phyloP scores from a whole-genome alignment of 371 early-diverging fungal species.

The Mucor velutinosus region DNA sequence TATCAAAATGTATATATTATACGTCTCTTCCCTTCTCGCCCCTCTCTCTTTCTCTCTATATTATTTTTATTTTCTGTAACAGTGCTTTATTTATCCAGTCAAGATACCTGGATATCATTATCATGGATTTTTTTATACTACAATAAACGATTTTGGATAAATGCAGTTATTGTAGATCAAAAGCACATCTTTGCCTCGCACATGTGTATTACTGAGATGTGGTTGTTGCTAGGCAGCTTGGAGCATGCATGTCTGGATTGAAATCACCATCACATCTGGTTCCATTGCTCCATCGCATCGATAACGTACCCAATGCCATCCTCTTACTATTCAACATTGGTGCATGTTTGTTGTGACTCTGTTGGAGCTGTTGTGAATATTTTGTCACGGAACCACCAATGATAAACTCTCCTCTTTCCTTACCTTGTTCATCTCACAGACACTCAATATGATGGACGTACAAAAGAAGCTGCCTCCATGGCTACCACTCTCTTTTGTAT shows the following conservation, averaged over 20 bases:
- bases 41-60: not conserved
- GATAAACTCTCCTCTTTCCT: not conserved
- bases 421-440: not conserved
- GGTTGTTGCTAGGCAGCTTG: not conserved
- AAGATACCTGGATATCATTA: conserved; percentile 15
- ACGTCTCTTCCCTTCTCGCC: not conserved
- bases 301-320: no score
- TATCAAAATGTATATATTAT: conserved; percentile 14
- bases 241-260: not conserved
- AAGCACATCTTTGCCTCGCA: no score
- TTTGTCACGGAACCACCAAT: not conserved
- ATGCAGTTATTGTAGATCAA: not conserved
- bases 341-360: no score
- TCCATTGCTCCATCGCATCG: no score
- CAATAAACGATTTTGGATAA: conserved; percentile 17
- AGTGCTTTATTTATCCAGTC: conserved; percentile 12
- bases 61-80: conserved; percentile 6
- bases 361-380: no score
- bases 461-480: conserved; percentile 13
- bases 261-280: no score
- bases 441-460: not conserved
- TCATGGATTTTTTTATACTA: conserved; percentile 11
- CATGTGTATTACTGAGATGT: not conserved
- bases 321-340: no score
- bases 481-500: conserved; percentile 26